These are phyloP conservation scores for Harrya chromipes DNA, from an alignment of 768 basidiomycete species.

Conservation along the genomic window DNA sequence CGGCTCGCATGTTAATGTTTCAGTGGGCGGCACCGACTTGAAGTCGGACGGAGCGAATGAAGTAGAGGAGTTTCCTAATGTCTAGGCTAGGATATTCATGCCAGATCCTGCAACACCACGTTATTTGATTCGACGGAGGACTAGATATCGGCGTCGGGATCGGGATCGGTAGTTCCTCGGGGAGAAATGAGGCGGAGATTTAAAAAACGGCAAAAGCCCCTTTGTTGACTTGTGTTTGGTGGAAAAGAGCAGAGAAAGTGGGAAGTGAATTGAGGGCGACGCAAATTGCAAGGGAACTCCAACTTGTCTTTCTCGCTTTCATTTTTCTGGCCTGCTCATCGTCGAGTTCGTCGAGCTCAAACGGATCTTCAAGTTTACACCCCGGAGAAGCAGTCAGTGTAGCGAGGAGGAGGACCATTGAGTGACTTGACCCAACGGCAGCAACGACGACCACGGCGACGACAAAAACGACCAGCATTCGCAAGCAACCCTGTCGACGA, in stretches of 20 bases:
- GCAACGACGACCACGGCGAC: slow-evolving; percentile 9
- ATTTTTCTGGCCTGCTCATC: slow-evolving; percentile 10
- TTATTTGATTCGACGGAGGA: too few species aligned
- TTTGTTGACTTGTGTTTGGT: slow-evolving; percentile 30
- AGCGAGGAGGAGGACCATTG: slow-evolving; percentile 7
- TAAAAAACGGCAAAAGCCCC: slow-evolving; percentile 18
- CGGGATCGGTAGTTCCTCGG: not conserved
- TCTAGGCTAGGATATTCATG: too few species aligned
- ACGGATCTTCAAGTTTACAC: slow-evolving; percentile 1
- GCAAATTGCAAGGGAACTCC: slow-evolving; percentile 21
- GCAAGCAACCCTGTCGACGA: slow-evolving; percentile 12
- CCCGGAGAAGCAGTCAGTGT: not conserved
- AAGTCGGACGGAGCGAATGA: too few species aligned
- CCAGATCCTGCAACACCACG: too few species aligned
- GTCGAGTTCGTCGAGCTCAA: slow-evolving; percentile 18
- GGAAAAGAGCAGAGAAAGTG: slow-evolving; percentile 15
- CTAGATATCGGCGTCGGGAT: not conserved
- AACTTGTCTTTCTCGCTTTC: slow-evolving; percentile 13
- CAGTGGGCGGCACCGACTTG: too few species aligned
- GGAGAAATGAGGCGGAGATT: slow-evolving; percentile 18
- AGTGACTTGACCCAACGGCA: slow-evolving; percentile 1
- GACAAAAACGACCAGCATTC: slow-evolving; percentile 16
- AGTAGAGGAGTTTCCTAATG: too few species aligned
- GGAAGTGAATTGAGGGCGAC: slow-evolving; percentile 10
- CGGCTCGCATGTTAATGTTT: too few species aligned